Base-by-base conservation (phyloP, 192 early-diverging fungal genomes). In the Oehlia diaphana region DNA sequence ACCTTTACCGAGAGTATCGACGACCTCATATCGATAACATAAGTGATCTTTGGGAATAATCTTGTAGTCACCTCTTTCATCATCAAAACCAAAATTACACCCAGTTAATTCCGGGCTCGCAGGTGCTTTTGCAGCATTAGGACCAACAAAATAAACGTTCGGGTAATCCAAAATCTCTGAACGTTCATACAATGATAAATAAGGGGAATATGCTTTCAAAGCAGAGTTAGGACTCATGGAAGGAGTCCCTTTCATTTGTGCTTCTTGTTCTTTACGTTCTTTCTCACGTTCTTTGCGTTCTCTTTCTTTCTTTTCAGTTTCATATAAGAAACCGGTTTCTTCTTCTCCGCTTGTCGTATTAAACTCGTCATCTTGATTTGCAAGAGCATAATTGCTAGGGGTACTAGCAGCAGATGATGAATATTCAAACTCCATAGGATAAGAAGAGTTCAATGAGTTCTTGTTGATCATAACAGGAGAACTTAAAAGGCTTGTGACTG, bases 1-100 rank as follows among this genome's bases (percentile, higher is more conserved):
- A 19, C 85, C 85, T 83, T 98, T 97, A 72, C 98, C 98, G 58
- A 99, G 84, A 68, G 95, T 86, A 23, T 94, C 93, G 63, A 97
- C 72, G 33, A 99, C 86, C 84, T 99, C 98, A 85, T 98, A 99
- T 9, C 98, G 91, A 85, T 95, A 99, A 76, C 85, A 90, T 61
- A 97, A 81, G 85, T 99, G 98, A 86, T 99, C 98, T 77, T 95
- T 92, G 61, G 86, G 87, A 33, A 94, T 90, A 23, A 98, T 88
- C 63, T 93, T 88, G 73, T 97, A 97, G 77, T 99, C 98, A 31
- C 98, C 98, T 7, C 96, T 92, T 65, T 96, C 93, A 87, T 99
- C 98, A 84, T 98, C 98, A 72, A 81, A 91, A 9, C 92, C 90
- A 83, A 89, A 92, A 80, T 91, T 89, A 76, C 83, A 83, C 23